Conservation (phyloP, 1,284 basidiomycete genomes). For the Dichomitus squalens region DNA sequence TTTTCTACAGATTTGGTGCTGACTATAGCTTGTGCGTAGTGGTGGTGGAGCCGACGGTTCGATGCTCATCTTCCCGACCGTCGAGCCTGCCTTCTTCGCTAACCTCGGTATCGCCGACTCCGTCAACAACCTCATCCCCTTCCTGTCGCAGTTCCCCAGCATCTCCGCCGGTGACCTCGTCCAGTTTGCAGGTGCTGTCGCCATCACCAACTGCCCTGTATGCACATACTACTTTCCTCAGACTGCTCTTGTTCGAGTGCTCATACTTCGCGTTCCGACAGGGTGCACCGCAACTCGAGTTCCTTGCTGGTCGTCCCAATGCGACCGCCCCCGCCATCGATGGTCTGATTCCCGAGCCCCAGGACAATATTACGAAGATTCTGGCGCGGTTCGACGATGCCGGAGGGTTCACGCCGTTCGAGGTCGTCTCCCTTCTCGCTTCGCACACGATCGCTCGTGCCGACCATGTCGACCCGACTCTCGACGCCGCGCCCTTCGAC, state of each 20-base stretch:
- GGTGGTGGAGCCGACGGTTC: too few relatives aligned
- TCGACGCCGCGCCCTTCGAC: slow-evolving; percentile 32
- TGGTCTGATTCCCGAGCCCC: slow-evolving; percentile 29
- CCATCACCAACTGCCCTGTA: slow-evolving; percentile 31
- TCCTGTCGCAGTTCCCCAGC: too few relatives aligned
- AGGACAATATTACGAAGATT: slow-evolving; percentile 31
- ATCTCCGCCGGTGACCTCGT: slow-evolving; percentile 17
- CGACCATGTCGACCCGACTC: slow-evolving; percentile 29
- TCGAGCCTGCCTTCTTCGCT: too few relatives aligned
- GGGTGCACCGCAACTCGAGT: slow-evolving; percentile 31
- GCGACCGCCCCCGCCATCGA: slow-evolving; percentile 30
- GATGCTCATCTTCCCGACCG: too few relatives aligned
- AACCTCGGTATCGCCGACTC: too few relatives aligned
- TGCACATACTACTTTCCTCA: background rate
- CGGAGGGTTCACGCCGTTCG: slow-evolving; percentile 29
- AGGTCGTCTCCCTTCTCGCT: slow-evolving; percentile 33
- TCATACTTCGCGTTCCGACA: too few relatives aligned
- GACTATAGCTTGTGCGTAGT: too few relatives aligned
- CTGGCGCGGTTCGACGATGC: slow-evolving; percentile 32
- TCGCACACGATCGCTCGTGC: slow-evolving; percentile 33
- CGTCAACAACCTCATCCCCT: too few relatives aligned
- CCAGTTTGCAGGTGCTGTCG: slow-evolving; percentile 35
- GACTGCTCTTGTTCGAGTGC: too few relatives aligned
- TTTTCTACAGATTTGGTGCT: too few relatives aligned
- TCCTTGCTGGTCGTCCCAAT: slow-evolving; percentile 29